Evolutionary conservation across 345 rosid genomes (phyloP).

Genomic region (Bretschneidera sinensis): DNA sequence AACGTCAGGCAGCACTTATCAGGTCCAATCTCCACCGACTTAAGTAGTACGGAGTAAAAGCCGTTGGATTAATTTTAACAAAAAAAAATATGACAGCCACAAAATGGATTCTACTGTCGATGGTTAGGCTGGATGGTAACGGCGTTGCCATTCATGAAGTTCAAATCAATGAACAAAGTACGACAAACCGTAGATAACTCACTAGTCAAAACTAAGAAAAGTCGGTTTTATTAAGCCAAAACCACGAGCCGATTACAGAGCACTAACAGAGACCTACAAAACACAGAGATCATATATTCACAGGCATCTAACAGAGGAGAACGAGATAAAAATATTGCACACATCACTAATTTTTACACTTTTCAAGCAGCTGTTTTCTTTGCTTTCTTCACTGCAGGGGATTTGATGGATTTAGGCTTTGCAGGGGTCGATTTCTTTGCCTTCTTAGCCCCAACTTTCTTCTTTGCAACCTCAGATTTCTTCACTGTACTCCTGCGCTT

Average conservation of each 20-base stretch:
- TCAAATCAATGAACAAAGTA: no score
- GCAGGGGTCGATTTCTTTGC: conserved; percentile 22
- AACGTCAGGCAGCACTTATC: no score
- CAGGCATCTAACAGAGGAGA: not conserved
- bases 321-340: no score
- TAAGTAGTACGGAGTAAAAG: no score
- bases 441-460: conserved; percentile 12
- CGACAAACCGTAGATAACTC: not conserved
- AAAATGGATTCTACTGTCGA: no score
- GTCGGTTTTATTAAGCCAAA: not conserved
- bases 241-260: conserved; percentile 3
- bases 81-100: no score
- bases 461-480: conserved; percentile 34
- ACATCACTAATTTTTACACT: not conserved
- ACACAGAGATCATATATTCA: not conserved
- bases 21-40: no score
- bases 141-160: no score
- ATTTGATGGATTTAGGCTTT: conserved; percentile 28
- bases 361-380: conserved; percentile 38
- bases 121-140: no score
- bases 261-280: not conserved
- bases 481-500: conserved; percentile 12
- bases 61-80: no score
- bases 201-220: conserved; percentile 11
- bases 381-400: conserved; percentile 30